phyloP scores from a whole-genome alignment of 768 basidiomycete species.

The Leccinellum luteum region DNA sequence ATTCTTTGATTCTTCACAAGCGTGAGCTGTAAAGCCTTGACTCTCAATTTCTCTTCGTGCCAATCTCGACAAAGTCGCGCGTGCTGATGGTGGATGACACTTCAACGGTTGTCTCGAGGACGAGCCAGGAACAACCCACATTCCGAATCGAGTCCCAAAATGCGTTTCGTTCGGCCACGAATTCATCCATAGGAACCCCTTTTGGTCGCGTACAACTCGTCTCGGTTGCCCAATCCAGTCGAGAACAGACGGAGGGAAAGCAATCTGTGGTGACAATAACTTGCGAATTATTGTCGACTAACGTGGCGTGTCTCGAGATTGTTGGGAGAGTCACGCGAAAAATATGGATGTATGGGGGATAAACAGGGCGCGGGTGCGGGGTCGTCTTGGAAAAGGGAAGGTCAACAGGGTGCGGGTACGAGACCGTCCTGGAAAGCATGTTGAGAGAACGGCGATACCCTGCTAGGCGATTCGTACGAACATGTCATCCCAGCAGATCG shows the following conservation, averaged over 20 bases:
- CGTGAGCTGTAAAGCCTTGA: background rate
- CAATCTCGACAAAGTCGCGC: conserved; percentile 1
- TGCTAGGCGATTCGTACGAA: background rate
- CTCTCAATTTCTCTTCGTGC: background rate
- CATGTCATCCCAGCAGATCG: conserved; percentile 7
- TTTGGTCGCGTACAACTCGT: background rate
- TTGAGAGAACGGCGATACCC: background rate
- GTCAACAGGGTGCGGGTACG: too few species aligned
- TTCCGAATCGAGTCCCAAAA: background rate
- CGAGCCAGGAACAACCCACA: background rate
- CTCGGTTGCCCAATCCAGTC: background rate
- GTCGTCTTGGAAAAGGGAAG: too few species aligned
- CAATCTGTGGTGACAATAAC: background rate
- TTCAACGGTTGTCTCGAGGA: background rate
- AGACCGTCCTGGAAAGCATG: conserved; percentile 2
- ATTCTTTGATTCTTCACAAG: conserved; percentile 1
- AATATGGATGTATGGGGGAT: background rate
- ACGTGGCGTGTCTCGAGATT: background rate
- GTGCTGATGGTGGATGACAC: conserved; percentile 1
- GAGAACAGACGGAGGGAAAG: background rate
- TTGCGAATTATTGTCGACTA: background rate
- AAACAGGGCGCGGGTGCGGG: too few species aligned
- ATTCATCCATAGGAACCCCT: background rate
- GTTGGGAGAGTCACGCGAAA: background rate
- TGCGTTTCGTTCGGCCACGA: background rate